A percentile compares a stretch with the other conserved stretches of the same genome.
These are phyloP conservation scores for Fusarium palustre DNA, from an alignment of 2,329 filamentous ascomycete genomes.

Conservation along the genomic window DNA sequence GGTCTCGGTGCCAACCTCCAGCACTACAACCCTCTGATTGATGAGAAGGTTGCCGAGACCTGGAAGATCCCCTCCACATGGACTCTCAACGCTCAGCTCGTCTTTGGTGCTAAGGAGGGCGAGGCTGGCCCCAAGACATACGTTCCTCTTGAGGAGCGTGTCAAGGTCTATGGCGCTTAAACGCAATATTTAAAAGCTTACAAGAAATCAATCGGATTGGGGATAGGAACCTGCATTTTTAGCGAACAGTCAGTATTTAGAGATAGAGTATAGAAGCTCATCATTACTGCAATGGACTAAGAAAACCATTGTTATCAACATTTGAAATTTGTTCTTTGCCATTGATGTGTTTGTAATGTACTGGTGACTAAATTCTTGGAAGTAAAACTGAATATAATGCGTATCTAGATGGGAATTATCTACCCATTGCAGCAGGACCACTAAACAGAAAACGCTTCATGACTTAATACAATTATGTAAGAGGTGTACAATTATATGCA, in stretches of 20 bases:
- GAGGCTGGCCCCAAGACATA: slow-evolving; percentile 73
- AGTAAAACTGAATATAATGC: background rate
- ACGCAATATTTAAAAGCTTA: slow-evolving; percentile 11
- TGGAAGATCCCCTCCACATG: slow-evolving; percentile 80
- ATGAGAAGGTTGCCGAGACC: slow-evolving; percentile 73
- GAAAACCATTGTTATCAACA: background rate
- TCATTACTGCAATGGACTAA: slow-evolving; percentile 4
- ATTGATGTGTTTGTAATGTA: background rate
- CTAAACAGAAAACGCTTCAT: slow-evolving; percentile 1
- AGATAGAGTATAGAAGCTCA: slow-evolving; percentile 8
- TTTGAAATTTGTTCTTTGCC: background rate
- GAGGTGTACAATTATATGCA: slow-evolving; percentile 30
- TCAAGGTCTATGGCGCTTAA: slow-evolving; percentile 72
- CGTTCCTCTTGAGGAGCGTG: slow-evolving; percentile 72
- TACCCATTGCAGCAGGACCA: background rate
- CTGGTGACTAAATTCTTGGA: background rate
- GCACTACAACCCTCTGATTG: slow-evolving; percentile 91
- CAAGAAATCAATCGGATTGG: slow-evolving; percentile 9
- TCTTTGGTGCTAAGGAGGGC: slow-evolving; percentile 76
- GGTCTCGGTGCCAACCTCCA: slow-evolving; percentile 90
- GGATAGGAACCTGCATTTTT: slow-evolving; percentile 21
- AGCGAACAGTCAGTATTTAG: slow-evolving; percentile 25
- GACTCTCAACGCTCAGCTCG: slow-evolving; percentile 84
- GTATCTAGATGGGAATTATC: background rate
- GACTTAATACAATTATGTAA: background rate